Base-by-base conservation (phyloP, 1,284 basidiomycete genomes). In the Cerioporus squamosus region DNA sequence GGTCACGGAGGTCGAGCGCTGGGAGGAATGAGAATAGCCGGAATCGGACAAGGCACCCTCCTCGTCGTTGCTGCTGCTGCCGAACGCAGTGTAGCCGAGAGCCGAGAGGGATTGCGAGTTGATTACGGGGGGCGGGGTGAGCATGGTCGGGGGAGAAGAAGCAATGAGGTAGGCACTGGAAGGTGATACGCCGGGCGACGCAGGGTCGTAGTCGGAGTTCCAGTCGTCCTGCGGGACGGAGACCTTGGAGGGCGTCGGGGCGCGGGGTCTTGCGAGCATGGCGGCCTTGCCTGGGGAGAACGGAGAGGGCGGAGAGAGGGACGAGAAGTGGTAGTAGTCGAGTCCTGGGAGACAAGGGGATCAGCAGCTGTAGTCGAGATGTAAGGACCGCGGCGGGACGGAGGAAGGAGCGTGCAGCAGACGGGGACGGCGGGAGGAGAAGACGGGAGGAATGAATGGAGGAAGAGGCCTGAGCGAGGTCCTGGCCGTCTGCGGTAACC, bases 1-100 rank as follows among this genome's bases (percentile, higher is more conserved):
- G n/a, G 70, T 62, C 36, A 70, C 69, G 63, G 81, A 81, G 24
- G 81, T 77, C 38, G 80, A 81, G 47, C 79, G 79, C 52, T 77
- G 73, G 65, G 81, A 81, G 57, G 72, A 72, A 24, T 65, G 72
- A 29, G 72, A 73, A 57, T 72, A 74, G 51, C 72, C 72, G 42
- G 74, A 68, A 58, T 80, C 77, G 44, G 73, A 74, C 44, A 70
- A 70, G 55, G 73, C 70, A 45, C 69, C 72, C 56, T 75, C 68
- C 31, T 82, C 81, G 42, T 74, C 68, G 62, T 51, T 53, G 55
- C 36, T 53, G 56, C 42, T 22, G 66, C 64, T 55, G 65, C 57
- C 43, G 65, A 62, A 57, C 63, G 71, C 52, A 57, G 67, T 56
- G 44, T 64, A 64, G 60, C 65, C 55, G 47, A 55, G 51, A 40